A percentile compares a stretch with the other conserved stretches of the same genome.
phyloP scores from a whole-genome alignment of 2,329 filamentous ascomycete species.

The Hypoxylon sp. region DNA sequence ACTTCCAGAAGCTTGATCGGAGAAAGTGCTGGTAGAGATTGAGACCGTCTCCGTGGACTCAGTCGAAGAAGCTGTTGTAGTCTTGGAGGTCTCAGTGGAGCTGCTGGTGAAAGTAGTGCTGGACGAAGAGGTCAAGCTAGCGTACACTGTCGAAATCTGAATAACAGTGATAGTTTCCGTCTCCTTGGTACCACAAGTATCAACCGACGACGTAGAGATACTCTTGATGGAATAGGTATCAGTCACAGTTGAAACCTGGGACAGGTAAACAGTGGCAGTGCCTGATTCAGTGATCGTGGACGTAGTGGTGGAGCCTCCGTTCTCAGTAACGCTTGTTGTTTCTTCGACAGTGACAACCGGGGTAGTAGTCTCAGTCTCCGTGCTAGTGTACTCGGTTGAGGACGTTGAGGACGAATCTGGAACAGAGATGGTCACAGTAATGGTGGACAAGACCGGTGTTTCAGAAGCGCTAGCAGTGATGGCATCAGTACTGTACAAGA shows the following conservation, averaged over 20 bases:
- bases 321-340: constrained; percentile 25
- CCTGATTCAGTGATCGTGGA: constrained; percentile 2
- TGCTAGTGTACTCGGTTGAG: constrained; percentile 16
- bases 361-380: constrained; percentile 32
- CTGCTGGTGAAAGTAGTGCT: constrained; percentile 7
- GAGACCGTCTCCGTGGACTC: constrained; percentile 17
- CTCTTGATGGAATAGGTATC: not conserved
- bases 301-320: not conserved
- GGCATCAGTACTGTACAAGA: constrained; percentile 22
- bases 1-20: not conserved
- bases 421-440: not conserved
- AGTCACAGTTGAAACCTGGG: constrained; percentile 5
- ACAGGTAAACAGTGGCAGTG: constrained; percentile 17
- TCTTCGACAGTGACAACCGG: constrained; percentile 23
- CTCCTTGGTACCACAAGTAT: constrained; percentile 16
- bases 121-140: not conserved
- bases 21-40: constrained; percentile 22
- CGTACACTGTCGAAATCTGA: constrained; percentile 31
- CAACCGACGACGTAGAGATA: constrained; percentile 4
- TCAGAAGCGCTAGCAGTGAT: constrained; percentile 6
- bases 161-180: constrained; percentile 35
- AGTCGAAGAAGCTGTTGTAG: constrained; percentile 1
- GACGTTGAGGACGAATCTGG: not conserved
- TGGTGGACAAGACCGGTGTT: not conserved
- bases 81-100: not conserved